A percentile compares a stretch with the other conserved stretches of the same genome.
Conservation (phyloP, 202 grass and related monocot genomes). For the Schoenoplectus triqueter region DNA sequence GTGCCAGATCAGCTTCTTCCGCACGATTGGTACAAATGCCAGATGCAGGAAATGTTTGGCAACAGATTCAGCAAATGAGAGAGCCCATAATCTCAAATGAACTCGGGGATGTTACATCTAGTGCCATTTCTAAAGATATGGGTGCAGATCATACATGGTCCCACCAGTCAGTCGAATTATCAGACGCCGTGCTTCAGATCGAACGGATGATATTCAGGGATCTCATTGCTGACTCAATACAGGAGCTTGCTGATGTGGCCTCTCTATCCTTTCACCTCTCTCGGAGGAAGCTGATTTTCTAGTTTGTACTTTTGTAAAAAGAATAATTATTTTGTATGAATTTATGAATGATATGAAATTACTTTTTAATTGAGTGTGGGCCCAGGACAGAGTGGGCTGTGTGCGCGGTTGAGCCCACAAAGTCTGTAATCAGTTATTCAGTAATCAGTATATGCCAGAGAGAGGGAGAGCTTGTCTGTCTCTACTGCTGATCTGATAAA, state of each 20-base stretch:
- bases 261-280: conserved; percentile 31
- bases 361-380: conserved; percentile 14
- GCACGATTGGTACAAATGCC: not conserved
- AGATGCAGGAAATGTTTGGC: conserved; percentile 48
- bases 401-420: conserved; percentile 18
- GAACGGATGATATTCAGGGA: conserved; percentile 89
- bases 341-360: not conserved
- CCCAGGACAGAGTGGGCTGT: conserved; percentile 17
- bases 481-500: conserved; percentile 33
- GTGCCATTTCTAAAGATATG: conserved; percentile 60
- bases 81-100: conserved; percentile 35
- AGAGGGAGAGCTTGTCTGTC: conserved; percentile 17
- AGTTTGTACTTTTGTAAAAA: conserved; percentile 6
- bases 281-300: conserved; percentile 82
- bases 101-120: conserved; percentile 43
- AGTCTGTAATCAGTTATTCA: conserved; percentile 25
- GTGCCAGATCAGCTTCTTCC: not conserved
- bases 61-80: conserved; percentile 46
- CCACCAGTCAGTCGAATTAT: conserved; percentile 42
- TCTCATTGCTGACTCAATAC: conserved; percentile 75
- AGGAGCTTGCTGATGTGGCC: conserved; percentile 57
- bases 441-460: conserved; percentile 1
- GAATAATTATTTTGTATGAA: not conserved
- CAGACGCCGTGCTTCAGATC: conserved; percentile 65
- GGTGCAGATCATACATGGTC: conserved; percentile 42